phyloP scores from a whole-genome alignment of 2,329 filamentous ascomycete species.

The Metarhizium sp. region DNA sequence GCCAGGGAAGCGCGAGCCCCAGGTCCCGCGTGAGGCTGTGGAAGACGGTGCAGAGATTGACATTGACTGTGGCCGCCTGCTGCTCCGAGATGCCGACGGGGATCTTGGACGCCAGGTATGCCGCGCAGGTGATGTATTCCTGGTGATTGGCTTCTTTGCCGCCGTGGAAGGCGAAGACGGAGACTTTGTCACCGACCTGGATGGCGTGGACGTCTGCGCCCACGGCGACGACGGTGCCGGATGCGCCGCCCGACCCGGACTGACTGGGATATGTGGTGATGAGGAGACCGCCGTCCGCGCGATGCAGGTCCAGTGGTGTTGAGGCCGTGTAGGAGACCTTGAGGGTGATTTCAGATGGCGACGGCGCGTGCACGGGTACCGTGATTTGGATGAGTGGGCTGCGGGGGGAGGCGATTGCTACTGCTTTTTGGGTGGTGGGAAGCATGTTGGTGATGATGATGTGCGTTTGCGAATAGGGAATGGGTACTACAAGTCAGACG shows the following conservation, averaged over 20 bases:
- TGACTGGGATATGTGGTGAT: too few species aligned
- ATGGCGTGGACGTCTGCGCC: slow-evolving; percentile 34
- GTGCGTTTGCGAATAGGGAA: too few species aligned
- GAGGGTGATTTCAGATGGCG: slow-evolving; percentile 36
- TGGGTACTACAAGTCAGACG: too few species aligned
- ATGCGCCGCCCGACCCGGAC: slow-evolving; percentile 16
- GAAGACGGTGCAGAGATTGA: slow-evolving; percentile 51
- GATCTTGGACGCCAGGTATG: too few species aligned
- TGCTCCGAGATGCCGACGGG: slow-evolving; percentile 27
- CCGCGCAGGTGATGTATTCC: too few species aligned
- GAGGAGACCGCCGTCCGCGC: too few species aligned
- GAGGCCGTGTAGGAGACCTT: slow-evolving; percentile 50
- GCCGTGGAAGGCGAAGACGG: slow-evolving; percentile 41
- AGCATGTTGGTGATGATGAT: slow-evolving; percentile 19
- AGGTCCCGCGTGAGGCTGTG: slow-evolving; percentile 42
- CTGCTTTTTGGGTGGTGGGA: slow-evolving; percentile 55
- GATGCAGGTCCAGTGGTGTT: slow-evolving; percentile 28
- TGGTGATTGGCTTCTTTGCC: slow-evolving; percentile 34
- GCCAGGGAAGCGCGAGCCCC: slow-evolving; percentile 46
- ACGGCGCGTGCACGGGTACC: too few species aligned
- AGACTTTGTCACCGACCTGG: slow-evolving; percentile 44
- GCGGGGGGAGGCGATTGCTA: slow-evolving; percentile 39
- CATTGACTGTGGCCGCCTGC: slow-evolving; percentile 43
- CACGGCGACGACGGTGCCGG: slow-evolving; percentile 42
- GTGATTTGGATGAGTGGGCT: too few species aligned